Conservation (phyloP, 495 filamentous ascomycete genomes). For the Penicillium cataractarum region DNA sequence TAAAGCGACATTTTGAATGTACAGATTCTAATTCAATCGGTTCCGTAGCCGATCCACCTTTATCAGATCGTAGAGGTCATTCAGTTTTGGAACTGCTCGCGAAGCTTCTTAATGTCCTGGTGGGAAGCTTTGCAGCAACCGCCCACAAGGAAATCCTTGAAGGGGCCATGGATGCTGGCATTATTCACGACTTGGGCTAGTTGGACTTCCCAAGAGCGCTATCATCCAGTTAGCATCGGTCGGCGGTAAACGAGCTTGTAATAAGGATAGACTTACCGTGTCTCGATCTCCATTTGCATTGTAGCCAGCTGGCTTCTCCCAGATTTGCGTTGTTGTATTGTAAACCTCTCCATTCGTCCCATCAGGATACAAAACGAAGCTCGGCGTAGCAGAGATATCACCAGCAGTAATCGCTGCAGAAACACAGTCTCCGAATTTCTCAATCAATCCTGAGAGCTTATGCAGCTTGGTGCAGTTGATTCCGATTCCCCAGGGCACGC, state of each 20-base stretch:
- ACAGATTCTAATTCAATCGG: conserved; percentile 2
- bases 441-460: conserved; percentile 53
- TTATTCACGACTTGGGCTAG: conserved; percentile 38
- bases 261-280: conserved; percentile 20
- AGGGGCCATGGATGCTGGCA: conserved; percentile 46
- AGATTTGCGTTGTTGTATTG: conserved; percentile 61
- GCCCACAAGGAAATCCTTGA: conserved; percentile 57
- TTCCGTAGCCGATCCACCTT: conserved; percentile 16
- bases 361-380: conserved; percentile 68
- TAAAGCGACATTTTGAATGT: conserved; percentile 6
- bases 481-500: conserved; percentile 62
- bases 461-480: conserved; percentile 68
- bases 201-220: conserved; percentile 55
- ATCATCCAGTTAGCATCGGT: conserved; percentile 15
- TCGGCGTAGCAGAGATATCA: conserved; percentile 41
- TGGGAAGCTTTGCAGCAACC: conserved; percentile 64
- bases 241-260: background rate
- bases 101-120: conserved; percentile 52
- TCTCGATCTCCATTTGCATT: conserved; percentile 14
- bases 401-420: conserved; percentile 26
- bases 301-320: conserved; percentile 45
- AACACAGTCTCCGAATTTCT: conserved; percentile 48
- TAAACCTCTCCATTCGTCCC: conserved; percentile 69
- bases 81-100: conserved; percentile 27
- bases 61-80: background rate